Percentiles rank a stretch among this genome's conserved stretches.
These are phyloP conservation scores for Piloderma croceum DNA, from an alignment of 768 basidiomycete species.

Conservation along the genomic window DNA sequence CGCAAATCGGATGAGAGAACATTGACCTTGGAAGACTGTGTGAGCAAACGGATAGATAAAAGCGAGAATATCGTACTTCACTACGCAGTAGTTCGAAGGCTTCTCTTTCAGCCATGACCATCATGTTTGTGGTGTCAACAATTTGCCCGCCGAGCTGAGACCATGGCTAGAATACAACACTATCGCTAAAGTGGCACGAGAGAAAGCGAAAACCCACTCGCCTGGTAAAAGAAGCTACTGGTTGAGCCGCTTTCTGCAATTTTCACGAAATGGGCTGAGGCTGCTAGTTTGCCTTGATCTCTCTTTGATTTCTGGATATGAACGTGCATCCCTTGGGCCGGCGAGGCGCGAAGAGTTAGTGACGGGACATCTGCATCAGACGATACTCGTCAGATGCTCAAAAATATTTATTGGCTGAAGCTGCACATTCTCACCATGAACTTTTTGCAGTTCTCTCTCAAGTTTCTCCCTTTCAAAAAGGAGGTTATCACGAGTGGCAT, in stretches of 20 bases:
- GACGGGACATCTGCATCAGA: conserved; percentile 57
- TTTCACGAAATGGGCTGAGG: conserved; percentile 45
- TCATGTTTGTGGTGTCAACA: conserved; percentile 45
- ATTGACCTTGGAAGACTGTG: conserved; percentile 49
- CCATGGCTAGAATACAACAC: conserved; percentile 51
- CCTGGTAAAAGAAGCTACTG: conserved; percentile 63
- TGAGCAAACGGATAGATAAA: not conserved
- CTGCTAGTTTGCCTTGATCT: conserved; percentile 46
- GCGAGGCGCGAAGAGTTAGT: conserved; percentile 62
- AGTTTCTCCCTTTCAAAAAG: conserved; percentile 43
- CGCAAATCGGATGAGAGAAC: conserved; percentile 50
- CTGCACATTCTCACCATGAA: conserved; percentile 42
- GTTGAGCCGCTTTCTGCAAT: conserved; percentile 64
- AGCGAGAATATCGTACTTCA: conserved; percentile 40
- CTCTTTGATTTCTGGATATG: conserved; percentile 64
- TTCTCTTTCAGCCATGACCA: conserved; percentile 58
- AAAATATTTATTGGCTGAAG: not conserved
- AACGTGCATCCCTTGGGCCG: conserved; percentile 68
- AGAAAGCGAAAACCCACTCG: conserved; percentile 19
- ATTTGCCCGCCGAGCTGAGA: conserved; percentile 67
- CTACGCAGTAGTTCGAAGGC: conserved; percentile 65
- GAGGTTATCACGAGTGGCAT: conserved; percentile 41
- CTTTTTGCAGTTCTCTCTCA: conserved; percentile 46
- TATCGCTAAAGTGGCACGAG: not conserved
- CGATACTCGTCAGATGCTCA: no score